Evolutionary conservation across 352 stramenopile genomes (phyloP).

Genomic region (Phytophthora meadii): DNA sequence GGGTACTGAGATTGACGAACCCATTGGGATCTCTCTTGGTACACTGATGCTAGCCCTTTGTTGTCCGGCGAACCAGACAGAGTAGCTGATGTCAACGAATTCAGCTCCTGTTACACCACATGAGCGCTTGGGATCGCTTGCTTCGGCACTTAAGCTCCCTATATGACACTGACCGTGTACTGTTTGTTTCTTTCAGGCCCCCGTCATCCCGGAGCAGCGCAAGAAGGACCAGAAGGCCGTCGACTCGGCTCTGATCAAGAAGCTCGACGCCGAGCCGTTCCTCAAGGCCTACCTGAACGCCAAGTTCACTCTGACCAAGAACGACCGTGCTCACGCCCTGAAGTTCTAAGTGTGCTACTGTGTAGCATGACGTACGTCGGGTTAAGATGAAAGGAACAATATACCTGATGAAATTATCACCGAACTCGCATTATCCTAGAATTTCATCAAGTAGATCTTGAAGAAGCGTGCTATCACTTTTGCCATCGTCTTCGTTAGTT

Average conservation of each 20-base stretch:
- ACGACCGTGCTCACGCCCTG: slow-evolving; percentile 98
- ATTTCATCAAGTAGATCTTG: slow-evolving; percentile 84
- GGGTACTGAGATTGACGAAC: slow-evolving; percentile 33
- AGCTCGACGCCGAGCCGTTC: slow-evolving; percentile 90
- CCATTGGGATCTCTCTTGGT: slow-evolving; percentile 38
- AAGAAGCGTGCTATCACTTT: slow-evolving; percentile 52
- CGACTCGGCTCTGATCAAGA: slow-evolving; percentile 92
- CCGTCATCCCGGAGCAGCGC: slow-evolving; percentile 96
- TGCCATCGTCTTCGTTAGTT: slow-evolving; percentile 34
- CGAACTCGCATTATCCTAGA: slow-evolving; percentile 34
- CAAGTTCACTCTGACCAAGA: slow-evolving; percentile 98
- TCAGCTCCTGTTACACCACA: slow-evolving; percentile 28
- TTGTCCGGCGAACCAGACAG: slow-evolving; percentile 14
- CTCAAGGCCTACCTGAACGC: slow-evolving; percentile 99
- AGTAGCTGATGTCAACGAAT: slow-evolving; percentile 3
- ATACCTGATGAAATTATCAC: slow-evolving; percentile 75
- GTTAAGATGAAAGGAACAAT: slow-evolving; percentile 48
- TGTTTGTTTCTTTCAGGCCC: slow-evolving; percentile 50
- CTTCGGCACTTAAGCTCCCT: slow-evolving; percentile 87
- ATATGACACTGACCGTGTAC: slow-evolving; percentile 41
- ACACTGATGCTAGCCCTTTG: background rate
- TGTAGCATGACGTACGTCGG: slow-evolving; percentile 29
- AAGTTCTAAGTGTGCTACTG: slow-evolving; percentile 95
- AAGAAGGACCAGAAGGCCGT: slow-evolving; percentile 99
- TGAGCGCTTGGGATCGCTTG: slow-evolving; percentile 93